Percentiles rank a stretch among this genome's conserved stretches.
Conservation (phyloP, 129 eudicot genomes). For the Chrysanthemum lavandulifolium region DNA sequence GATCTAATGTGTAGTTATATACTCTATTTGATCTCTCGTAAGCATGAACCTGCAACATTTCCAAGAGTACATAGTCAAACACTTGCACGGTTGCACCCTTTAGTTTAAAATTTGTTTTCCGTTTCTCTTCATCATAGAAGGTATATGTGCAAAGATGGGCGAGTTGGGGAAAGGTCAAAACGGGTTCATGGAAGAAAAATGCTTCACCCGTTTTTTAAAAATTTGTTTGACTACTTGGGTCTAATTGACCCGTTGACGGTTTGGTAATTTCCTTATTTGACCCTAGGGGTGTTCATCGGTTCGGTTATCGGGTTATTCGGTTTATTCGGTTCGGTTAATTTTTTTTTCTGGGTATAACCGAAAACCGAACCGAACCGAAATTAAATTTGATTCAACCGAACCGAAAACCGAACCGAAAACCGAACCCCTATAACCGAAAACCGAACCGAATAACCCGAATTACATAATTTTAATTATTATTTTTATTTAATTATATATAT, state of each 20-base stretch:
- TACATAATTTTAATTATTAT: no score
- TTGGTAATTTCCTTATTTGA: no score
- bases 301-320: no score
- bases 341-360: no score
- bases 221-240: neutral
- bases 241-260: neutral
- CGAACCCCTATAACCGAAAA: no score
- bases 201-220: neutral
- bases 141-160: neutral
- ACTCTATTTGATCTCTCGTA: constrained; percentile 92
- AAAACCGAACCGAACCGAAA: no score
- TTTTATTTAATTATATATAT: no score
- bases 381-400: no score
- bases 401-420: no score
- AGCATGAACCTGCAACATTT: constrained; percentile 73
- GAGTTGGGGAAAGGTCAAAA: neutral
- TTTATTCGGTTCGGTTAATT: no score
- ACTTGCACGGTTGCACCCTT: neutral
- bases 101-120: neutral
- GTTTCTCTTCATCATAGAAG: neutral
- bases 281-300: no score
- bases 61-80: neutral
- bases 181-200: neutral
- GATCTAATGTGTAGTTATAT: constrained; percentile 75
- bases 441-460: no score